Percentiles rank a stretch among this genome's conserved stretches.
phyloP scores from a whole-genome alignment of 2,329 filamentous ascomycete genomes.

The Colletotrichum sp. region DNA sequence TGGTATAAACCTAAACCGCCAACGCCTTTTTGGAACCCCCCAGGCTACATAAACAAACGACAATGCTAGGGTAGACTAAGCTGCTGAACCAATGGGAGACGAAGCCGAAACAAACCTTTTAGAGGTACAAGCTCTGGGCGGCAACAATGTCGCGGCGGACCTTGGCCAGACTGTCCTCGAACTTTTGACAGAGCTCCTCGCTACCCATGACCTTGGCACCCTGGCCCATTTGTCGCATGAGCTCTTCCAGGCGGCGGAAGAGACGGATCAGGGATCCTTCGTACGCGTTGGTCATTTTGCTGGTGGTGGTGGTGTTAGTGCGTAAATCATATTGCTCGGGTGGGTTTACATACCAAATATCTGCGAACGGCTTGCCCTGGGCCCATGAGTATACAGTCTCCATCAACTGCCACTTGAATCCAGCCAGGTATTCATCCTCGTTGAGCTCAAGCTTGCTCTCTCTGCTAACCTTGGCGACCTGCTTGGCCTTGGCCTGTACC shows the following conservation, averaged over 20 bases:
- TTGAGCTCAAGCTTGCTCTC: slow-evolving; percentile 95
- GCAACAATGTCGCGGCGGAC: slow-evolving; percentile 94
- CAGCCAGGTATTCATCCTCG: slow-evolving; percentile 89
- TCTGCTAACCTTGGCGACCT: slow-evolving; percentile 90
- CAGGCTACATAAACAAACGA: slow-evolving; percentile 10
- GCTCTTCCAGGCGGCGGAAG: slow-evolving; percentile 93
- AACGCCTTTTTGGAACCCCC: slow-evolving; percentile 9
- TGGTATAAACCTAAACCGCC: slow-evolving; percentile 6
- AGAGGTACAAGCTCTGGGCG: slow-evolving; percentile 91
- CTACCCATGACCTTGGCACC: slow-evolving; percentile 98
- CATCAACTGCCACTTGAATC: slow-evolving; percentile 95
- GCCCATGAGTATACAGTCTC: slow-evolving; percentile 94
- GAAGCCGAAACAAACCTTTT: slow-evolving; percentile 32
- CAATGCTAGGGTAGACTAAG: not conserved
- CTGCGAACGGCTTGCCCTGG: slow-evolving; percentile 85
- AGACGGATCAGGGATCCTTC: slow-evolving; percentile 95
- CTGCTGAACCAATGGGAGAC: not conserved
- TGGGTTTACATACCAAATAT: slow-evolving; percentile 82
- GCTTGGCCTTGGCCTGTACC: slow-evolving; percentile 84
- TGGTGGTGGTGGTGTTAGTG: slow-evolving; percentile 48
- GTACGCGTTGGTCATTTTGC: slow-evolving; percentile 99
- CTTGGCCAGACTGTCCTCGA: slow-evolving; percentile 84
- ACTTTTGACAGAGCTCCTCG: slow-evolving; percentile 90
- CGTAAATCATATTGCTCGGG: not conserved
- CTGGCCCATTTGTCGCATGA: slow-evolving; percentile 93